Evolutionary conservation across 1,139 yeast genomes (phyloP), one percentile per base, ranked within the genome.

Genomic region (Pichia inconspicua): DNA sequence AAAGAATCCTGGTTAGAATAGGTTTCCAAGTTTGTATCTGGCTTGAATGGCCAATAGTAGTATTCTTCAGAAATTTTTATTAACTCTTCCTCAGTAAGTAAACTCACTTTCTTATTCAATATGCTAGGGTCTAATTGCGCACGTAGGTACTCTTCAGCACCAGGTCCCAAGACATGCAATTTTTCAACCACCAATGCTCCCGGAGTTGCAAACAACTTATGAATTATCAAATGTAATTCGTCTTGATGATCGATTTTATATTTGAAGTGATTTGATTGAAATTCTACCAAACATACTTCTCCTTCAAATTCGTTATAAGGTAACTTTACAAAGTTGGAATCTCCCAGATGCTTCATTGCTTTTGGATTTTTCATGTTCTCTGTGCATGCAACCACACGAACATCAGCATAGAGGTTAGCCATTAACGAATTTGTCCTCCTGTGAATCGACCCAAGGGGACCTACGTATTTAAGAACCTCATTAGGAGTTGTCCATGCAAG

Each of bases 41-140:
- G 97, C 64, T 82, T 88, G 69, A 89, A 90, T 0, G 97, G 94
- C 97, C 97, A 90, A 25, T 67, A 62, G 42, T 72, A 74, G 61
- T 83, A 86, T 4, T 68, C 72, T 5, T 73, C 64, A 4, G 80
- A 71, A 9, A 90, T 61, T 6, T 62, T 57, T 8, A 70, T 52
- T 52, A 83, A 70, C 19, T 88, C 94, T 1, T 75, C 76, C 6
- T 70, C 60, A 0, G 78, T 68, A 49, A 89, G 66, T 3, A 75
- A 75, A 17, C 55, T 44, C 0, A 85, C 77, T 4, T 63, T 59
- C 52, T 72, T 76, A 11, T 73, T 61, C 48, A 78, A 58, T 3
- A 82, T 49, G 0, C 63, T 65, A 3, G 74, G 69, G 1, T 66
- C 59, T 0, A 74, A 52, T 8, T 74, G 61, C 14, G 66, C 62